Evolutionary conservation across 441 rosid genomes (phyloP).

Genomic region (Arabidopsis hybrid): DNA sequence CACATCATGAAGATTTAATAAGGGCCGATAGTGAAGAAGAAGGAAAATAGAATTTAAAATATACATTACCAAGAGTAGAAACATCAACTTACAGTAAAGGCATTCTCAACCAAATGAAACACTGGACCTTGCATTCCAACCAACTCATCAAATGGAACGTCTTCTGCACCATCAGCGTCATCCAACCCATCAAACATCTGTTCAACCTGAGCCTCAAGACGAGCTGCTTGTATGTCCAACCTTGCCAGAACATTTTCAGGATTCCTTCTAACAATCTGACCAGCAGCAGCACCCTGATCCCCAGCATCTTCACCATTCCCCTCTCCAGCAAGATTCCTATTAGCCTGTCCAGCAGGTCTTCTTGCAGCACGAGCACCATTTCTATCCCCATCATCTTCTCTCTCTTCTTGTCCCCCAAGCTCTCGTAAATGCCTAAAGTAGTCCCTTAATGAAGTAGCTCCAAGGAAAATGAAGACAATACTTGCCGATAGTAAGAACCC

Average conservation of each 20-base stretch:
- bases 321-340: constrained; percentile 83
- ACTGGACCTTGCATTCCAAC: constrained; percentile 99
- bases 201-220: constrained; percentile 98
- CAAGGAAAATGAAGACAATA: constrained; percentile 97
- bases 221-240: constrained; percentile 99
- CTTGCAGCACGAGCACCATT: constrained; percentile 92
- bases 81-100: constrained; percentile 82
- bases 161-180: constrained; percentile 99
- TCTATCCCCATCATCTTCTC: constrained; percentile 94
- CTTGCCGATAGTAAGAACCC: constrained; percentile 99
- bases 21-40: background rate
- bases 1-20: constrained; percentile 7
- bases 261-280: constrained; percentile 77
- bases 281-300: constrained; percentile 83
- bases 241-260: constrained; percentile 98
- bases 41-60: constrained; percentile 4
- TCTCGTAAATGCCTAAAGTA: constrained; percentile 96
- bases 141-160: constrained; percentile 98
- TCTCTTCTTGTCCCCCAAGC: constrained; percentile 95
- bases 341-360: constrained; percentile 72
- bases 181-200: constrained; percentile 99
- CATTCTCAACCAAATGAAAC: constrained; percentile 99
- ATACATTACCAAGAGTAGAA: constrained; percentile 13
- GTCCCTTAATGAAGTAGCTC: constrained; percentile 98
- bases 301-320: constrained; percentile 84